Percentiles rank a stretch among this genome's conserved stretches.
Conservation (phyloP, 78 protist species). For the Guillardia theta region DNA sequence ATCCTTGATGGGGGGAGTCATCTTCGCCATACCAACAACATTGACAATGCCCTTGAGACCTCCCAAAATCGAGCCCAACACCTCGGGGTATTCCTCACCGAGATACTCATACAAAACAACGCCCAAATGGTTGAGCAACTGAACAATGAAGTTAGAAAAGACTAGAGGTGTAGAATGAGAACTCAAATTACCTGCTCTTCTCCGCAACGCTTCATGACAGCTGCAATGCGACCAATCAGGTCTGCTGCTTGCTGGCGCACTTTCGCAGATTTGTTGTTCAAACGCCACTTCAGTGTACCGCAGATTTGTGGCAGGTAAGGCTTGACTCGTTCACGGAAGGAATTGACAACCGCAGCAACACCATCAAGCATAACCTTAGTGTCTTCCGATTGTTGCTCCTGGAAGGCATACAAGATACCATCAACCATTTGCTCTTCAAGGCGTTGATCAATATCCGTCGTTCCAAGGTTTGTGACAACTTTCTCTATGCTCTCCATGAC, state of each 20-base stretch:
- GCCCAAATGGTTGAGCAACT: slow-evolving; percentile 85
- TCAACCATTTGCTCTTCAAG: slow-evolving; percentile 77
- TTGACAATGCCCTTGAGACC: slow-evolving; percentile 91
- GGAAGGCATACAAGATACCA: slow-evolving; percentile 77
- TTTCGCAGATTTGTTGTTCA: slow-evolving; percentile 86
- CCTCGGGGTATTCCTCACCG: slow-evolving; percentile 99
- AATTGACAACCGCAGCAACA: slow-evolving; percentile 85
- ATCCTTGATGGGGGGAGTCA: slow-evolving; percentile 92
- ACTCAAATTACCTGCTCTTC: too few relatives aligned
- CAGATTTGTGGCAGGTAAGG: slow-evolving; percentile 87
- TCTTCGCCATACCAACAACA: slow-evolving; percentile 90
- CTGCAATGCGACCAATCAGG: slow-evolving; percentile 89
- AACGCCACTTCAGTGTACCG: slow-evolving; percentile 90
- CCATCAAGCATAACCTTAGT: slow-evolving; percentile 80
- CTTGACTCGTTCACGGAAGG: slow-evolving; percentile 87
- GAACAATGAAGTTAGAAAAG: too few relatives aligned
- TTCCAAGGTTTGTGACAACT: slow-evolving; percentile 77
- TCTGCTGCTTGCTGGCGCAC: slow-evolving; percentile 94
- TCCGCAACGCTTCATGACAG: slow-evolving; percentile 77
- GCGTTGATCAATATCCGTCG: slow-evolving; percentile 83
- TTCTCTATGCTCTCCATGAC: slow-evolving; percentile 87
- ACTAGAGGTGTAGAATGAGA: too few relatives aligned
- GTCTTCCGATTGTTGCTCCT: slow-evolving; percentile 87
- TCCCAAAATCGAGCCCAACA: slow-evolving; percentile 86
- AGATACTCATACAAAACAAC: slow-evolving; percentile 89